Evolutionary conservation across 225 moss, liverwort and hornwort species (phyloP).

Genomic region (Straminergon stramineum): DNA sequence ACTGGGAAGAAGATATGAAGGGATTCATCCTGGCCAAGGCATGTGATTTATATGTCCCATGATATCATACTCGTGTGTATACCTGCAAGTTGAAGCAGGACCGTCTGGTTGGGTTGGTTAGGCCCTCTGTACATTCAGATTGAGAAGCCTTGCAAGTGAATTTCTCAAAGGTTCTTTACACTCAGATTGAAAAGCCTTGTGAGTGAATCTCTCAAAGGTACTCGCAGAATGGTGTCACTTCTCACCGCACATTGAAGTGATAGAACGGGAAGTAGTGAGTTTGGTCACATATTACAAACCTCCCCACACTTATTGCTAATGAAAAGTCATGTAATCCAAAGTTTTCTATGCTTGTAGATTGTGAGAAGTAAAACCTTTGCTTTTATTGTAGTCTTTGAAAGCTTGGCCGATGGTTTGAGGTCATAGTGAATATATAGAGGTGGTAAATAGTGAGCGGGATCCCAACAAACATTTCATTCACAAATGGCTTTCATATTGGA

Average conservation of each 20-base stretch:
- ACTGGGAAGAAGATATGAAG: slow-evolving; percentile 6
- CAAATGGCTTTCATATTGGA: fast-evolving
- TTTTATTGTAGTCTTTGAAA: neutral
- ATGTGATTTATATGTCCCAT: neutral
- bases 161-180: neutral
- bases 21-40: neutral
- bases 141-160: neutral
- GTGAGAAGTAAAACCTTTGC: neutral
- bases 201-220: no score
- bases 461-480: fast-evolving
- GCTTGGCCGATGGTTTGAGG: neutral
- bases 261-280: neutral
- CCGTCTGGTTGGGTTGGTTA: neutral
- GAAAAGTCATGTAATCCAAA: neutral
- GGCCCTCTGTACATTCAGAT: neutral
- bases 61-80: neutral
- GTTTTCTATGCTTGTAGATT: neutral
- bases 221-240: neutral
- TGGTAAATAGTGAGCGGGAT: neutral
- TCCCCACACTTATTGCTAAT: fast-evolving
- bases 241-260: neutral
- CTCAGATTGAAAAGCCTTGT: neutral
- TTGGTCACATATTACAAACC: neutral
- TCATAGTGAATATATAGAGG: no score
- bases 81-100: neutral